Conservation (phyloP, 2,329 filamentous ascomycete genomes). For the Orbilia oligospora region DNA sequence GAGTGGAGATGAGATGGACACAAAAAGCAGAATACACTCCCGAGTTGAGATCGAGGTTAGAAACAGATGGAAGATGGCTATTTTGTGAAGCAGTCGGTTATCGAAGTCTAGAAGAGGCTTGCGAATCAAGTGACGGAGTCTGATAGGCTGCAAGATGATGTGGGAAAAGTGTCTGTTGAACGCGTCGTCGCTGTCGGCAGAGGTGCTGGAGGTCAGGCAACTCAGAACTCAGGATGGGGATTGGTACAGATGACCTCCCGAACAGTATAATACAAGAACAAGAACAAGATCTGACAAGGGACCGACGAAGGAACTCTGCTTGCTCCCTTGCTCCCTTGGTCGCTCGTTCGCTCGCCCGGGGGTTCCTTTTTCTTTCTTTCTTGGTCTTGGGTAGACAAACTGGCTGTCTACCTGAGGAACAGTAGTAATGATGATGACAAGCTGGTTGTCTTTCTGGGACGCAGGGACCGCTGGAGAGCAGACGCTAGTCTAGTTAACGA, state of each 20-base stretch:
- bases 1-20: conserved; percentile 3
- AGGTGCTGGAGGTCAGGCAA: conserved; percentile 47
- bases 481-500: conserved; percentile 30
- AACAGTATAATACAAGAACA: conserved; percentile 1
- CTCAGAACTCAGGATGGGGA: conserved; percentile 15
- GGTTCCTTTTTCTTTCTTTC: conserved; percentile 3
- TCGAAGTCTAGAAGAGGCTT: conserved; percentile 52
- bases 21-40: conserved; percentile 29
- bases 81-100: conserved; percentile 30
- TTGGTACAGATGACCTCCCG: conserved; percentile 39
- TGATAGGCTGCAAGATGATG: conserved; percentile 16
- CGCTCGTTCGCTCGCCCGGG: background rate
- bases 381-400: background rate
- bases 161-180: conserved; percentile 27
- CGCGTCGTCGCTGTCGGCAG: conserved; percentile 42
- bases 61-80: conserved; percentile 11
- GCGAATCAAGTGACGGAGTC: conserved; percentile 53
- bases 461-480: conserved; percentile 31
- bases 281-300: conserved; percentile 18
- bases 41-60: conserved; percentile 45
- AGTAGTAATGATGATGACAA: background rate
- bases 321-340: background rate
- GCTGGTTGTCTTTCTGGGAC: conserved; percentile 17
- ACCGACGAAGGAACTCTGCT: conserved; percentile 18
- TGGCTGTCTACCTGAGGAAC: background rate